A percentile compares a stretch with the other conserved stretches of the same genome.
Evolutionary conservation across 2,329 filamentous ascomycete species (phyloP).

Genomic region (Stromatinia cepivora): DNA sequence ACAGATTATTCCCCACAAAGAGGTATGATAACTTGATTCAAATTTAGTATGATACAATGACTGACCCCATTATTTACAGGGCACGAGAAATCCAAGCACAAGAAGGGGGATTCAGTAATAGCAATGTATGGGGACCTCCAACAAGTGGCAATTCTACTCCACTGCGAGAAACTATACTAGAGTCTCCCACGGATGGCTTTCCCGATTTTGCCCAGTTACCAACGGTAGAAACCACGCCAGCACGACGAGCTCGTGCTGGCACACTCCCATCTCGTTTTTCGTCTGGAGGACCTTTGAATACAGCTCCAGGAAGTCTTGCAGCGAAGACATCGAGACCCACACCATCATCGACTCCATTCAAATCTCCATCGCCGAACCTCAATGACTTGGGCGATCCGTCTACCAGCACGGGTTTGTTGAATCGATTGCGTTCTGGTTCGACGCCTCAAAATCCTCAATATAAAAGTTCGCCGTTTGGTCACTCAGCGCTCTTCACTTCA

Average conservation of each 20-base stretch:
- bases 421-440: constrained; percentile 84
- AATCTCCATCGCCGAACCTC: constrained; percentile 61
- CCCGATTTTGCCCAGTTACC: constrained; percentile 80
- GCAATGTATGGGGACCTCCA: constrained; percentile 87
- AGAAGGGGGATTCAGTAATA: constrained; percentile 67
- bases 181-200: constrained; percentile 94
- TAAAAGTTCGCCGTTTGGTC: constrained; percentile 72
- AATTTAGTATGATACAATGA: background rate
- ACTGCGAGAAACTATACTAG: constrained; percentile 93
- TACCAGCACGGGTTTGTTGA: constrained; percentile 73
- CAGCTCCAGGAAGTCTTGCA: constrained; percentile 48
- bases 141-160: constrained; percentile 96
- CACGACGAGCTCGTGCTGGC: constrained; percentile 80
- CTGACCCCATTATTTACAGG: constrained; percentile 48
- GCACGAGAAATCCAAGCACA: constrained; percentile 96
- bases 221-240: constrained; percentile 64
- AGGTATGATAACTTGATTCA: constrained; percentile 59
- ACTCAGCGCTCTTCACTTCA: constrained; percentile 76
- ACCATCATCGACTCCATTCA: constrained; percentile 84
- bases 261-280: constrained; percentile 96
- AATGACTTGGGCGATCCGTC: constrained; percentile 47
- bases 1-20: constrained; percentile 86
- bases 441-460: constrained; percentile 86
- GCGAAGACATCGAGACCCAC: constrained; percentile 82
- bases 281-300: constrained; percentile 63